A percentile compares a stretch with the other conserved stretches of the same genome.
phyloP scores from a whole-genome alignment of 1,139 yeast species.

The Yamadazyma trypodendri region DNA sequence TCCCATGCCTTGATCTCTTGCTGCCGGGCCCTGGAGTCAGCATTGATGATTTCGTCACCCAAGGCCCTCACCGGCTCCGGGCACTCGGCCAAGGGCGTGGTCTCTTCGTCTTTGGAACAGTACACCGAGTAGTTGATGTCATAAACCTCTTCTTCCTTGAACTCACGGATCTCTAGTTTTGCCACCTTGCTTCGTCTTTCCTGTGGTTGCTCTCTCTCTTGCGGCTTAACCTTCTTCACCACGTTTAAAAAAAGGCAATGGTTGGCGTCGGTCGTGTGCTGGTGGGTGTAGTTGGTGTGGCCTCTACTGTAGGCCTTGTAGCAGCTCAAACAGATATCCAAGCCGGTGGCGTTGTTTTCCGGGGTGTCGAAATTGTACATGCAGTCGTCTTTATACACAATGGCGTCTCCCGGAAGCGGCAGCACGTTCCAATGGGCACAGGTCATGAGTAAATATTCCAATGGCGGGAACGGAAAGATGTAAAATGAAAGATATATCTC shows the following conservation, averaged over 20 bases:
- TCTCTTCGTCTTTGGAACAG: constrained; percentile 32
- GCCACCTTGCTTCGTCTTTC: constrained; percentile 55
- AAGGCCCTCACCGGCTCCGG: constrained; percentile 24
- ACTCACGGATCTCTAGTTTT: constrained; percentile 73
- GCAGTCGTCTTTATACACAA: constrained; percentile 76
- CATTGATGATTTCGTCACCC: constrained; percentile 52
- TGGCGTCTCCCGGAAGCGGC: constrained; percentile 8
- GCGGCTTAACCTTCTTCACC: constrained; percentile 44
- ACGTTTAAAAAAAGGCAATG: constrained; percentile 61
- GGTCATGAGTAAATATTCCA: too few species aligned
- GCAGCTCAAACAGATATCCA: constrained; percentile 72
- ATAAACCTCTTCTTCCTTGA: constrained; percentile 66
- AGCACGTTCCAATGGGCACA: constrained; percentile 1
- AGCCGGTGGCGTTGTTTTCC: constrained; percentile 55
- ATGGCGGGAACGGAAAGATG: neutral
- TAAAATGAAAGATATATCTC: neutral
- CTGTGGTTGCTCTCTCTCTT: constrained; percentile 23
- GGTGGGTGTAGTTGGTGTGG: constrained; percentile 51
- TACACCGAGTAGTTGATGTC: constrained; percentile 49
- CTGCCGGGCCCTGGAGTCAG: constrained; percentile 64
- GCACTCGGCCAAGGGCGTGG: constrained; percentile 19
- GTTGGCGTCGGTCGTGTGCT: constrained; percentile 50
- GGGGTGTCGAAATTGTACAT: constrained; percentile 77
- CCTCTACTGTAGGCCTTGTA: constrained; percentile 62
- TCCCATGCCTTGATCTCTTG: constrained; percentile 92